Base-by-base conservation (phyloP, 345 rosid genomes). In the Aurinia saxatilis region DNA sequence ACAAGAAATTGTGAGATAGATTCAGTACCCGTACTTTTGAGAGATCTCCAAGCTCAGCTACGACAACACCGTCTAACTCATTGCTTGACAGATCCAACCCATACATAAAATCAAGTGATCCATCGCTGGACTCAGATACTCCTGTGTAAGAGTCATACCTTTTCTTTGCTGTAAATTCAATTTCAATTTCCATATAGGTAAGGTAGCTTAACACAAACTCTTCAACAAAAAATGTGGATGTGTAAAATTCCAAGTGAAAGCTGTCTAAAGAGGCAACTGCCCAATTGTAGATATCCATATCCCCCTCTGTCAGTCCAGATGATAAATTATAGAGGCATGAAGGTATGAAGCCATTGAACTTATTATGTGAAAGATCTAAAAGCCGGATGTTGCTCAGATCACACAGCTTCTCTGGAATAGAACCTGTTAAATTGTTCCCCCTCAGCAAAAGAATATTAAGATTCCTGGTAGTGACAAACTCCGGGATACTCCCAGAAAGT, bases 21-120 rank as follows among this genome's bases (percentile, higher is more conserved):
- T 74, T 77, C 30, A 74, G 7, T 0, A 44, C 41, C 1, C 12
- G 2, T 6, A 72, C 52, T 7, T 1, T 17, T 5, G 12, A 3
- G 5, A 76, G 50, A 16, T 63, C 2, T n/a, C 79, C 80, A 1
- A 81, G 0, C 38, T 71, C 63, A 8, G 0, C 0, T 6, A 79
- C 79, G 55, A 81, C 74, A 1, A 30, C 9, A 2, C 80, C 79
- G 0, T 34, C 29, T 0, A 78, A 39, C 5, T 60, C 58, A 8
- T 81, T 81, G n/a, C 33, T 23, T 1, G 81, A 79, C 11, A 74
- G 40, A 38, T 81, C 80, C 1, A 76, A 33, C 21, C 79, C 82
- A 0, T 56, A 65, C 62, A 81, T 33, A 51, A 5, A 7, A 31
- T n/a, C 25, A 31, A 51, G 25, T 16, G 11, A 2, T 9, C 38